These are phyloP conservation scores for Cardamine occulta DNA, from an alignment of 345 rosid species.

Conservation along the genomic window DNA sequence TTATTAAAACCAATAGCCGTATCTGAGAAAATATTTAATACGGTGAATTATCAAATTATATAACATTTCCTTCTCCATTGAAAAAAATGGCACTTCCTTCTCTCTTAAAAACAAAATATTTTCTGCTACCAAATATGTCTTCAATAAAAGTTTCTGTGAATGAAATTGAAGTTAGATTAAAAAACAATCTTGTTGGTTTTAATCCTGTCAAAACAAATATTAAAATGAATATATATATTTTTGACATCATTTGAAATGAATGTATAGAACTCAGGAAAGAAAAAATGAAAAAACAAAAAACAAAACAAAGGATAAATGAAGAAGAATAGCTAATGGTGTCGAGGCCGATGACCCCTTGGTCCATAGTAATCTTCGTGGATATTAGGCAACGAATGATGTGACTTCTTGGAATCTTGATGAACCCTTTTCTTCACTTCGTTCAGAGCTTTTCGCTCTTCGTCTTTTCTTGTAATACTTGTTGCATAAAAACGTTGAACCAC, in stretches of 20 bases:
- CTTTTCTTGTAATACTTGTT: neutral
- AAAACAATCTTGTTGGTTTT: too few relatives aligned
- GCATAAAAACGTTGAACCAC: constrained; percentile 16
- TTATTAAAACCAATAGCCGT: too few relatives aligned
- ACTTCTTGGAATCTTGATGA: constrained; percentile 33
- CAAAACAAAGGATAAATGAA: neutral
- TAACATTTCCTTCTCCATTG: too few relatives aligned
- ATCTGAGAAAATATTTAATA: too few relatives aligned
- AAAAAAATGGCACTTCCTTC: too few relatives aligned
- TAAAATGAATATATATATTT: neutral
- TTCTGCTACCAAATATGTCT: too few relatives aligned
- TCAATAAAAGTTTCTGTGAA: too few relatives aligned
- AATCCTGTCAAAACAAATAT: too few relatives aligned
- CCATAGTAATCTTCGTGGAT: constrained; percentile 71
- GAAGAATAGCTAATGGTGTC: constrained; percentile 48
- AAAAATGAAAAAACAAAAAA: neutral
- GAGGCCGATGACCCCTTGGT: constrained; percentile 61
- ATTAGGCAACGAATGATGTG: constrained; percentile 49
- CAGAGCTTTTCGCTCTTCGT: neutral
- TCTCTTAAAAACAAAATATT: too few relatives aligned
- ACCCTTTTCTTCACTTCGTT: constrained; percentile 35
- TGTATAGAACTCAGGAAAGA: neutral
- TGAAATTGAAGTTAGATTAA: too few relatives aligned
- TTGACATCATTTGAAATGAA: neutral
- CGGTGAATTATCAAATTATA: too few relatives aligned